These are phyloP conservation scores for Linum tenue DNA, from an alignment of 345 rosid genomes.

Conservation along the genomic window DNA sequence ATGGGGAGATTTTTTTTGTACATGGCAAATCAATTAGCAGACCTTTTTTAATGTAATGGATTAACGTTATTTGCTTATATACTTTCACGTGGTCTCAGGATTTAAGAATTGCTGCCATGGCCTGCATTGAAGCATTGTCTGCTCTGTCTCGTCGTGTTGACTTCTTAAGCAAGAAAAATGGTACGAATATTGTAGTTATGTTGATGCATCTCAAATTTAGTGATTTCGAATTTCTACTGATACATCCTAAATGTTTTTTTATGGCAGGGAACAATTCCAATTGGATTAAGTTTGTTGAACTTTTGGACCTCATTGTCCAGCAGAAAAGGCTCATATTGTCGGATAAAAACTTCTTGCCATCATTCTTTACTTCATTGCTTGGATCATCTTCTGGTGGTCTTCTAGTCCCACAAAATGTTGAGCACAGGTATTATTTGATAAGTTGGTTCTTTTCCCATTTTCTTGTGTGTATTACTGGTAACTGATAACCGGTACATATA, in stretches of 20 bases:
- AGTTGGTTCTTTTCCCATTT: not conserved
- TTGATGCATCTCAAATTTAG: constrained; percentile 5
- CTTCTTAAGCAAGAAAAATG: constrained; percentile 77
- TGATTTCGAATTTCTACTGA: not conserved
- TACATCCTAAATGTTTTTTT: constrained; percentile 12
- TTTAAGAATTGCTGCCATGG: constrained; percentile 59
- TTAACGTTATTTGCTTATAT: not conserved
- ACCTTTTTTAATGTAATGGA: not conserved
- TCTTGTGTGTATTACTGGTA: not conserved
- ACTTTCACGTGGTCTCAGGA: constrained; percentile 40
- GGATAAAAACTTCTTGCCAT: constrained; percentile 59
- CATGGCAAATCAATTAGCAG: not conserved
- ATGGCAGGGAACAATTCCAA: constrained; percentile 57
- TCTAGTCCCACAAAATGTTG: constrained; percentile 56
- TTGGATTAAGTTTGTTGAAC: constrained; percentile 57
- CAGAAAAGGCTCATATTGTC: constrained; percentile 70
- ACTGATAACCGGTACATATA: too few relatives aligned
- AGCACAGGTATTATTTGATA: constrained; percentile 41
- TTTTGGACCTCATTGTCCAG: constrained; percentile 64
- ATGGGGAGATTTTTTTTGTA: not conserved
- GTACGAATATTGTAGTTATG: constrained; percentile 25
- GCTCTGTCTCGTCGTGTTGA: constrained; percentile 45
- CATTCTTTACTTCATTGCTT: constrained; percentile 69
- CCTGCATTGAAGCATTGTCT: constrained; percentile 58
- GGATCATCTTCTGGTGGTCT: constrained; percentile 43